These are phyloP conservation scores for Rhizomucor pusillus DNA, from an alignment of 371 early-diverging fungal species.

Conservation along the genomic window DNA sequence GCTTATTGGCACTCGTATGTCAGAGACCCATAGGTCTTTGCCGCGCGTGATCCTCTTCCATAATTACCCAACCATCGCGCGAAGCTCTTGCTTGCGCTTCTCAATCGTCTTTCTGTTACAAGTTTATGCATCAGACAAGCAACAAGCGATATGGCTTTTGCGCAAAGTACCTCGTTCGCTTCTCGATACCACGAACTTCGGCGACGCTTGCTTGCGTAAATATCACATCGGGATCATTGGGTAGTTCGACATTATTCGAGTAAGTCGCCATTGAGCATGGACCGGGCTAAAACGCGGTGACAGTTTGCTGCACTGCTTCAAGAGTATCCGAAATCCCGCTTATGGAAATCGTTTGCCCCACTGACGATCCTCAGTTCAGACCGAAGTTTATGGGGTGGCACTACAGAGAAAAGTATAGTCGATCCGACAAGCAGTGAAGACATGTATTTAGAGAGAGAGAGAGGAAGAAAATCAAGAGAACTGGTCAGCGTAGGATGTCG, in stretches of 20 bases:
- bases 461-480: too few species aligned
- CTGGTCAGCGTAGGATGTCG: too few species aligned
- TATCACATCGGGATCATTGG: constrained; percentile 17
- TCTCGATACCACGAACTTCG: constrained; percentile 21
- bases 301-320: too few species aligned
- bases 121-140: background rate
- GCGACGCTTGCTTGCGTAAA: constrained; percentile 18
- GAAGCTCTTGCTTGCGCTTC: constrained; percentile 74
- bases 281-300: too few species aligned
- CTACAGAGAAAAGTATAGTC: too few species aligned
- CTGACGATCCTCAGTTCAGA: too few species aligned
- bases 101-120: constrained; percentile 63
- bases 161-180: constrained; percentile 17
- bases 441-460: too few species aligned
- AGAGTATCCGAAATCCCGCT: too few species aligned
- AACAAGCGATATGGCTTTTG: background rate
- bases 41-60: background rate
- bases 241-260: background rate
- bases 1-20: constrained; percentile 33
- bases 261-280: too few species aligned
- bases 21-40: background rate
- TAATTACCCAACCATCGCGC: constrained; percentile 84
- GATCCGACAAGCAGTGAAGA: too few species aligned
- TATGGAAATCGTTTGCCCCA: too few species aligned
- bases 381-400: too few species aligned